These are phyloP conservation scores for Xylaria sp. DNA, from an alignment of 2,329 filamentous ascomycete species.

Conservation along the genomic window DNA sequence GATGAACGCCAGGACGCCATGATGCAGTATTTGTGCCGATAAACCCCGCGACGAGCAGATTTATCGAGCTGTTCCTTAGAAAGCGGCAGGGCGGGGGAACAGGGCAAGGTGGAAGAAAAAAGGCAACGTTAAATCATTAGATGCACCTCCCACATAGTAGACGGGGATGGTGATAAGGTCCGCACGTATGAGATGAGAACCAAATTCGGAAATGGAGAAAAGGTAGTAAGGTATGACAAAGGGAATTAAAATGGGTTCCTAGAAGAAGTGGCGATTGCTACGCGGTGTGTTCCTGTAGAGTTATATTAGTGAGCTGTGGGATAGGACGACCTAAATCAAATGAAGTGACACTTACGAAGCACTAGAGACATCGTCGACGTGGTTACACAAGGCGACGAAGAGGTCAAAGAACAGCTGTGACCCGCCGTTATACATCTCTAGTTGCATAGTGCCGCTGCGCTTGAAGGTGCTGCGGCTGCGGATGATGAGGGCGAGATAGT, in stretches of 20 bases:
- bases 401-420: conserved; percentile 89
- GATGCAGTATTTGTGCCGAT: conserved; percentile 44
- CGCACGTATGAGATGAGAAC: conserved; percentile 26
- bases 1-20: conserved; percentile 41
- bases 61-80: neutral
- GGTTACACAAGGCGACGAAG: conserved; percentile 92
- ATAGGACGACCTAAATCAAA: neutral
- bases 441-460: conserved; percentile 93
- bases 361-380: conserved; percentile 77
- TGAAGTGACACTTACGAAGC: conserved; percentile 58
- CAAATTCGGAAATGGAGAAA: conserved; percentile 20
- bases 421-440: conserved; percentile 90
- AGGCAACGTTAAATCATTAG: conserved; percentile 47
- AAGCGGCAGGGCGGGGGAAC: neutral
- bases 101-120: conserved; percentile 23
- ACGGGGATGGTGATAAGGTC: conserved; percentile 29
- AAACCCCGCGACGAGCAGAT: conserved; percentile 30
- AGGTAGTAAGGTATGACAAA: conserved; percentile 5
- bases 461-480: conserved; percentile 89
- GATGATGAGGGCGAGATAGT: conserved; percentile 93
- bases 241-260: conserved; percentile 21
- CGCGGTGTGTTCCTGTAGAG: conserved; percentile 56
- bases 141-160: conserved; percentile 8
- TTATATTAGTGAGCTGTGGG: conserved; percentile 29
- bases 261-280: conserved; percentile 57